These are phyloP conservation scores for Urostyla sp. DNA, from an alignment of 73 alveolate species.

Conservation along the genomic window DNA sequence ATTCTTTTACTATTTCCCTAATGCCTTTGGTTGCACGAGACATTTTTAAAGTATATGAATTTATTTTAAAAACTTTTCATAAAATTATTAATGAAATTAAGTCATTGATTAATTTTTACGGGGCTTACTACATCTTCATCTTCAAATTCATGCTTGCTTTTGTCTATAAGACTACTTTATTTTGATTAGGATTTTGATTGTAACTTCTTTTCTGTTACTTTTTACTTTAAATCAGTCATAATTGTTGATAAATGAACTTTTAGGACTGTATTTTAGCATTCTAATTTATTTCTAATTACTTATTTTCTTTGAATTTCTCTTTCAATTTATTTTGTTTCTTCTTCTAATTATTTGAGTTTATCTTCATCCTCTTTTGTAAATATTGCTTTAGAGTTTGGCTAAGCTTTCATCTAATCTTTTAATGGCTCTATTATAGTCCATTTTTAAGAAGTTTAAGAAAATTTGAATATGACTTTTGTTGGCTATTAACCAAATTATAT, in stretches of 20 bases:
- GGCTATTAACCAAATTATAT: background rate
- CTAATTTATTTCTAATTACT: background rate
- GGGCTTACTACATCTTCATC: background rate
- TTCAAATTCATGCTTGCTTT: background rate
- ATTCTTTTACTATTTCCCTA: conserved; percentile 28
- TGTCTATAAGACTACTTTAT: background rate
- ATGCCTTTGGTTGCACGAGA: conserved; percentile 39
- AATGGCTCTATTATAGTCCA: conserved; percentile 18
- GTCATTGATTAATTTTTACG: background rate
- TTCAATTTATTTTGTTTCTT: background rate
- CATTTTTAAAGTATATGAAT: background rate
- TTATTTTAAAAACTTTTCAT: background rate
- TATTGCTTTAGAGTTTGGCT: too few relatives aligned
- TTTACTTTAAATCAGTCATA: too few relatives aligned
- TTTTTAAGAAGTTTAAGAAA: background rate
- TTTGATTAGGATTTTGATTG: background rate
- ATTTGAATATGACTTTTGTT: conserved; percentile 2
- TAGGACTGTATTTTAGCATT: too few relatives aligned
- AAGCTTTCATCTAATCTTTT: background rate
- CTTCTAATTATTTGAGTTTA: background rate
- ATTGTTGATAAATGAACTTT: too few relatives aligned
- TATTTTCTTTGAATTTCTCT: background rate
- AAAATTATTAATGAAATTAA: background rate
- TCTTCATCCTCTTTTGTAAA: background rate
- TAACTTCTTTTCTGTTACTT: too few relatives aligned